Base-by-base conservation (phyloP, 306 rosid genomes). In the Cucurbita pepo region DNA sequence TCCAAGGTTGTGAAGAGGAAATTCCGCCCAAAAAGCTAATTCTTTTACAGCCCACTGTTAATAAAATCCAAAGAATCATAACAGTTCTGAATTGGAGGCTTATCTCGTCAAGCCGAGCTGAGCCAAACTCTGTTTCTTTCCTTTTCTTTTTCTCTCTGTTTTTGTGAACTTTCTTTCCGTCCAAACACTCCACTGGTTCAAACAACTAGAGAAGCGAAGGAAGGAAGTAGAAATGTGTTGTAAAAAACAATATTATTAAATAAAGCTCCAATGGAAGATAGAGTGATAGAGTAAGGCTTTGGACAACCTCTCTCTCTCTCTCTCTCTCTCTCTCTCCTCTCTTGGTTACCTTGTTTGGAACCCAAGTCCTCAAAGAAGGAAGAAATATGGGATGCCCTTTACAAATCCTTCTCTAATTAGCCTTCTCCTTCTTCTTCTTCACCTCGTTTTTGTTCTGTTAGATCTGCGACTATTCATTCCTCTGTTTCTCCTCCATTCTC, bases 261-360 rank as follows among this genome's bases (percentile, higher is more conserved):
- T 84, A 87, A 81, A 77, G 79, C 11, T 82, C 75, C 78, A 73
- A 77, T 75, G 80, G 73, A 73, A 36, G 40, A 64, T 64, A 41
- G 53, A 43, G 10, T 64, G 76, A 55, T 56, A 45, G 83, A 78
- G 55, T 54, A 71, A 82, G 44, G 19, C 57, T 78, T 78, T 48
- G 80, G 22, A 57, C 44, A 44, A 22, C 8, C 3, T 73, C 67
- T 38, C 37, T 48, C 64, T 22, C 22, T 60, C 64, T 16, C 43
- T 1, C 16, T 5, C 1, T 25, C 44, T 1, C 67, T 18, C 34
- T 55, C 63, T 34, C 44, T 1, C 69, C 78, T 62, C 40, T 67
- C 22, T 3, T 59, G 34, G 13, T 59, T 44, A 34, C 40, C 10
- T 53, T 25, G 6, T 65, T 65, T 65, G 34, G 47, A 7, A 19